These are phyloP conservation scores for Ustulina deusta DNA, from an alignment of 2,329 filamentous ascomycete genomes.

Conservation along the genomic window DNA sequence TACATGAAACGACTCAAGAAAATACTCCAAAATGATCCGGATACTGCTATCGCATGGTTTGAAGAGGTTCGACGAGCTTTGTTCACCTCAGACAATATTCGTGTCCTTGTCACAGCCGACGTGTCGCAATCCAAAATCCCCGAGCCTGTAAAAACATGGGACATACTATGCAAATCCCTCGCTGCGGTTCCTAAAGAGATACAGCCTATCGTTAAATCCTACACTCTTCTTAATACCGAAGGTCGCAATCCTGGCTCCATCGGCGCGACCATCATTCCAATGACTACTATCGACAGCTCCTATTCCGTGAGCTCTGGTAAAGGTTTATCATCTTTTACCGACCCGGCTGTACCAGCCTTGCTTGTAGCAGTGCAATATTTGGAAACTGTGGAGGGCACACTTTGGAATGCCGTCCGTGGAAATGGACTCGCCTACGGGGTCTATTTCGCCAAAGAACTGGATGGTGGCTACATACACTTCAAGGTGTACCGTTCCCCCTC, in stretches of 20 bases:
- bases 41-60: constrained; percentile 80
- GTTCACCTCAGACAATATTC: constrained; percentile 86
- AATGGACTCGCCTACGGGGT: constrained; percentile 94
- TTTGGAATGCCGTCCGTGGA: constrained; percentile 93
- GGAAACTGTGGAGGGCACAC: constrained; percentile 90
- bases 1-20: constrained; percentile 89
- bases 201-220: constrained; percentile 76
- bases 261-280: constrained; percentile 83
- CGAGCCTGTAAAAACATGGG: constrained; percentile 84
- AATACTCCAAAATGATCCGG: constrained; percentile 80
- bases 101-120: constrained; percentile 85
- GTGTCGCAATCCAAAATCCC: constrained; percentile 72
- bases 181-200: constrained; percentile 64
- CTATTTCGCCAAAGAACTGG: constrained; percentile 80
- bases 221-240: constrained; percentile 78
- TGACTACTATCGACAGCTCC: constrained; percentile 92
- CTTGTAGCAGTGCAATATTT: constrained; percentile 92
- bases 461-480: constrained; percentile 84
- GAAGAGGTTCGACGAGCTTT: constrained; percentile 80
- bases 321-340: constrained; percentile 79
- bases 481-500: constrained; percentile 92
- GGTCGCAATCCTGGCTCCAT: constrained; percentile 80
- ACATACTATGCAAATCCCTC: constrained; percentile 67
- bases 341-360: constrained; percentile 83
- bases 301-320: constrained; percentile 81